Evolutionary conservation across 2,329 filamentous ascomycete genomes (phyloP), one percentile per base, ranked within the genome.

Genomic region (Fusarium verticillioides): DNA sequence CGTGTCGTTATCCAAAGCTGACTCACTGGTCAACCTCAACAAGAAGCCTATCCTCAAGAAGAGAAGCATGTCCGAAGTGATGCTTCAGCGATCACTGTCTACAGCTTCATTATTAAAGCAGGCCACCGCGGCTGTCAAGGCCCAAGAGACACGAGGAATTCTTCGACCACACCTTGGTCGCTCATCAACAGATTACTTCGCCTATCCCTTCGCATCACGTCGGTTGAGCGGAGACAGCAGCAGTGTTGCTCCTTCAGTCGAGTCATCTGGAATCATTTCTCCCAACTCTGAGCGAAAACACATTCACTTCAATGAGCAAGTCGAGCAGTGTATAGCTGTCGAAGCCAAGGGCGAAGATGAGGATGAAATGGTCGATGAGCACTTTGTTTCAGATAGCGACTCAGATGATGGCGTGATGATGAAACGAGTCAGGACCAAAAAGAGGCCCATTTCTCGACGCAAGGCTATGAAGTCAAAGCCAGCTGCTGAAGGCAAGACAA

Each of bases 11-110:
- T 88, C 87, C 34, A 87, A 89, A 75, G 84, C 84, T 9, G 85
- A 85, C 74, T 95, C 94, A 0, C 92, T 94, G 72, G 83, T 93
- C 73, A 90, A 90, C 54, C 59, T 83, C 26, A 85, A 80, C 74
- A 94, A 95, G 83, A 97, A 97, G 83, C 94, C 95, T 4, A 98
- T 98, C 67, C 84, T 99, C 66, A 98, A 98, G 85, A 98, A 98
- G 87, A 90, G 95, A 74, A 97, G 94, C 82, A 96, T 97, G 87
- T 98, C 96, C 0, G 96, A 98, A 82, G 89, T 97, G 46, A 97
- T 98, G 90, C 88, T 98, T 13, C 95, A 97, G 80, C 90, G 92
- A 70, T 98, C 95, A 0, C 82, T 98, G 12, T 97, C 95, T 3
- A 91, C 94, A 3, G 96, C 95, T 5, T 97, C 95, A 9, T 87